Percentiles rank a stretch among this genome's conserved stretches.
phyloP scores from a whole-genome alignment of 495 filamentous ascomycete species.

The Lophiotrema nucula region DNA sequence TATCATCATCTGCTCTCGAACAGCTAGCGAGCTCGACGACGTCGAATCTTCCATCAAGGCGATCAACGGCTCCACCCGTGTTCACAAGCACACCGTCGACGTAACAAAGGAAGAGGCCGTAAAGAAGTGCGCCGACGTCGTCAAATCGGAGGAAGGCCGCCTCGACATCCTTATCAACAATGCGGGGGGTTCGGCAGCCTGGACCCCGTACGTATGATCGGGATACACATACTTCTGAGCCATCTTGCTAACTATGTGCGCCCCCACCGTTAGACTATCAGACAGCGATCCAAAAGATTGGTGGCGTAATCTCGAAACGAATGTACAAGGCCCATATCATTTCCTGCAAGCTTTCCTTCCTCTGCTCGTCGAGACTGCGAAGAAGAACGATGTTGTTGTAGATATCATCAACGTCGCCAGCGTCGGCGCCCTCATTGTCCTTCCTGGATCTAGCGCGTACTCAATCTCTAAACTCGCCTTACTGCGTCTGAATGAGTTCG shows the following conservation, averaged over 20 bases:
- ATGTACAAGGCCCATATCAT: constrained; percentile 50
- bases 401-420: constrained; percentile 43
- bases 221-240: no score
- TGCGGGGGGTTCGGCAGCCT: constrained; percentile 47
- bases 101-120: constrained; percentile 45
- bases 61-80: constrained; percentile 41
- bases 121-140: constrained; percentile 36
- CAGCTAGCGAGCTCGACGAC: constrained; percentile 38
- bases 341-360: constrained; percentile 47
- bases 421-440: constrained; percentile 44
- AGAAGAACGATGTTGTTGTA: constrained; percentile 45
- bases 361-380: constrained; percentile 44
- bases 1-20: constrained; percentile 47
- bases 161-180: constrained; percentile 60
- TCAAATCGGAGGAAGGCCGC: constrained; percentile 39
- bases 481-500: constrained; percentile 50
- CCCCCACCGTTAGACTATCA: constrained; percentile 38
- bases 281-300: constrained; percentile 49
- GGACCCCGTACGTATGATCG: no score
- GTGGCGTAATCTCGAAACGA: constrained; percentile 49
- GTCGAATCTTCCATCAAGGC: constrained; percentile 40
- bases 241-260: no score
- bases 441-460: constrained; percentile 44
- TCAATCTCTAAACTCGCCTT: constrained; percentile 51
- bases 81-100: constrained; percentile 48